These are phyloP conservation scores for Leccinum imitatum DNA, from an alignment of 768 basidiomycete species.

Conservation along the genomic window DNA sequence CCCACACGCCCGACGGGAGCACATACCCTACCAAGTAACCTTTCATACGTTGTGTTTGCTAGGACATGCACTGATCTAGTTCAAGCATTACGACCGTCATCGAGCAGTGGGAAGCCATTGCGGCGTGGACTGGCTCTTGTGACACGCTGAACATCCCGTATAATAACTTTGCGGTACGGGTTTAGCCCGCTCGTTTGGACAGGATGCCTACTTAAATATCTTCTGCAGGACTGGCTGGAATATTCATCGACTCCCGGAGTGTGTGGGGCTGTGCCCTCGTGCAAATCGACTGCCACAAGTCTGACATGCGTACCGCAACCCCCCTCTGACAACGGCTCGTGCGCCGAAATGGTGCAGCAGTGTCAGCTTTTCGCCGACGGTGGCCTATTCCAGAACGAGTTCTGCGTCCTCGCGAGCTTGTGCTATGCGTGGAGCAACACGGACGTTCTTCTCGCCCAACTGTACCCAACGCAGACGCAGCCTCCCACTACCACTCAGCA, in stretches of 20 bases:
- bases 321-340: constrained; percentile 23
- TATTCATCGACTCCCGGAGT: constrained; percentile 21
- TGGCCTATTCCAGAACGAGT: constrained; percentile 27
- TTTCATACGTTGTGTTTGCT: background rate
- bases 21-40: constrained; percentile 18
- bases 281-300: constrained; percentile 7
- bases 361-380: constrained; percentile 21
- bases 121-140: constrained; percentile 25
- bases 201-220: background rate
- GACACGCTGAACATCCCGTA: constrained; percentile 24
- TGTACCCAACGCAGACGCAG: constrained; percentile 10
- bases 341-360: constrained; percentile 15
- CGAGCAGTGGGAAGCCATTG: constrained; percentile 19
- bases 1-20: constrained; percentile 15
- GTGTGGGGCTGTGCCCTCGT: constrained; percentile 18
- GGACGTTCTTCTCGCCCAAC: constrained; percentile 15
- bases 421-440: constrained; percentile 25
- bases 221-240: constrained; percentile 24
- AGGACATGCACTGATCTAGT: background rate
- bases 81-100: constrained; percentile 9
- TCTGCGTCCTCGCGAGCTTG: constrained; percentile 25
- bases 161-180: constrained; percentile 18
- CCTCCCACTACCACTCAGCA: constrained; percentile 15
- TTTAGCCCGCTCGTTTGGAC: background rate
- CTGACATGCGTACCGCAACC: constrained; percentile 22